phyloP scores from a whole-genome alignment of 1,284 basidiomycete species.

The Vanrija humicola region DNA sequence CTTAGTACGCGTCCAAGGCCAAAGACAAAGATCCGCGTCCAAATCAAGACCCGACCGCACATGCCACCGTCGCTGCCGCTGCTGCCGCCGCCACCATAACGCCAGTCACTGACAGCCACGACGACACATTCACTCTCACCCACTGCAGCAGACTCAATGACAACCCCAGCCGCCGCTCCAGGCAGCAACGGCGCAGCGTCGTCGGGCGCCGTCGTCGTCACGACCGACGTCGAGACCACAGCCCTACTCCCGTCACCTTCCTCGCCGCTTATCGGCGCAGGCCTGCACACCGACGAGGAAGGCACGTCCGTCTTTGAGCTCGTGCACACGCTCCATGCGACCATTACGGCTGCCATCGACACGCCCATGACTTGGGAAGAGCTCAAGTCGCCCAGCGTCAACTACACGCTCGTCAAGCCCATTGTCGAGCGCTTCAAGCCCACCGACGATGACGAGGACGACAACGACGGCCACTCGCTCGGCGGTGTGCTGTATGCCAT shows the following conservation, averaged over 20 bases:
- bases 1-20: too few species aligned
- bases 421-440: constrained; percentile 70
- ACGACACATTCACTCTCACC: too few species aligned
- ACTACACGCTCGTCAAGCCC: constrained; percentile 75
- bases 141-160: too few species aligned
- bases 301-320: constrained; percentile 31
- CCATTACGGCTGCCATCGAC: constrained; percentile 53
- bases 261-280: background rate
- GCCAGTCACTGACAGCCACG: too few species aligned
- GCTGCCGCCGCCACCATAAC: too few species aligned
- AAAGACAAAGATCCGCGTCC: too few species aligned
- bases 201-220: too few species aligned
- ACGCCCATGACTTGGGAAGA: constrained; percentile 77
- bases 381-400: constrained; percentile 74
- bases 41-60: too few species aligned
- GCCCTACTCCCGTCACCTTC: background rate
- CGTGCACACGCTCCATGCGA: constrained; percentile 41
- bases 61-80: too few species aligned
- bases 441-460: constrained; percentile 55
- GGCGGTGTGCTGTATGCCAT: constrained; percentile 39
- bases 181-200: too few species aligned
- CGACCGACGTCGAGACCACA: too few species aligned
- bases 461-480: constrained; percentile 17
- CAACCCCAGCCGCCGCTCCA: too few species aligned
- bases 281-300: background rate